phyloP scores from a whole-genome alignment of 371 early-diverging fungal genomes.

The Syncephalastrum racemosum region DNA sequence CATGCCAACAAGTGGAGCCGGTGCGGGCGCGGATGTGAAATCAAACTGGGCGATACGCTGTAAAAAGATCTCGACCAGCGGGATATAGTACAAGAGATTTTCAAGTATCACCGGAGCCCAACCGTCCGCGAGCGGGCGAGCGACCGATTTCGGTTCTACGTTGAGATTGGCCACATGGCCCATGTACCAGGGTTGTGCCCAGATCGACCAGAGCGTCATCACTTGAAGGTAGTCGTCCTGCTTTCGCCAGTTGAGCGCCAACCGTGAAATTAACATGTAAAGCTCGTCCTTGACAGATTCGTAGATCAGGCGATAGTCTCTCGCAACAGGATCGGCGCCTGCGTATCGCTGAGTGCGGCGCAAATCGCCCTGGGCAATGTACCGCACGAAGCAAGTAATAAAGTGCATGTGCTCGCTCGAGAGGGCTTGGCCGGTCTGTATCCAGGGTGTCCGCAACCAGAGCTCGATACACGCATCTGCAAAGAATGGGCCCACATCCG shows the following conservation, averaged over 20 bases:
- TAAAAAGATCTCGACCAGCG: constrained; percentile 26
- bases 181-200: constrained; percentile 37
- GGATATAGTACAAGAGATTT: constrained; percentile 30
- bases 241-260: constrained; percentile 32
- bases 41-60: constrained; percentile 23
- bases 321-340: constrained; percentile 4
- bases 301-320: constrained; percentile 16
- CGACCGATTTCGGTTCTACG: neutral
- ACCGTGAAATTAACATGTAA: constrained; percentile 31
- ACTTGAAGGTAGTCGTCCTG: constrained; percentile 30
- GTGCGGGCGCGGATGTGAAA: constrained; percentile 8
- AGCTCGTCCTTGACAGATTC: constrained; percentile 23
- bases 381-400: constrained; percentile 25
- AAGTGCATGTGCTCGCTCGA: constrained; percentile 19
- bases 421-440: constrained; percentile 19
- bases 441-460: constrained; percentile 36
- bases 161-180: constrained; percentile 8
- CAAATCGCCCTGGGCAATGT: constrained; percentile 28
- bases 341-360: constrained; percentile 7
- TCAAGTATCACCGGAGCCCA: constrained; percentile 32
- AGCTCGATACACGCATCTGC: constrained; percentile 31
- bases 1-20: neutral
- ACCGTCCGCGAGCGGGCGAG: constrained; percentile 16
- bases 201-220: constrained; percentile 30
- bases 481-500: constrained; percentile 21